Conservation (phyloP, 768 basidiomycete species). For the Pulveroboletus sp. region DNA sequence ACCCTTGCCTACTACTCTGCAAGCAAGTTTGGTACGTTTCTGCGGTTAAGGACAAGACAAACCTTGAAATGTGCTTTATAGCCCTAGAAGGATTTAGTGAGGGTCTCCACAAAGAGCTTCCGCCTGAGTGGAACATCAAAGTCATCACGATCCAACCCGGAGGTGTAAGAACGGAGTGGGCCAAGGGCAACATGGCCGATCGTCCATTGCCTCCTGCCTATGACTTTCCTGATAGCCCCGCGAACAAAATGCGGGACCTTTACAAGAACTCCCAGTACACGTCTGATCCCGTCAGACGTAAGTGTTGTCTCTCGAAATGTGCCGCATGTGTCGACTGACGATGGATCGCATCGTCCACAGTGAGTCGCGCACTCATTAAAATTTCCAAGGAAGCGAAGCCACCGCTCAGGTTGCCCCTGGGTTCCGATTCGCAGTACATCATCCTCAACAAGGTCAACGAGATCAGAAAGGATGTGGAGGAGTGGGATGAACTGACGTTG, state of each 20-base stretch:
- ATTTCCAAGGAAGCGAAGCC: conserved; percentile 19
- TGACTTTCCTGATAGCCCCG: conserved; percentile 12
- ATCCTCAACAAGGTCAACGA: conserved; percentile 15
- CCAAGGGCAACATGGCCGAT: conserved; percentile 18
- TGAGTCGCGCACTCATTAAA: conserved; percentile 13
- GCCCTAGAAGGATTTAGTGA: conserved; percentile 29
- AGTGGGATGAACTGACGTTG: conserved; percentile 10
- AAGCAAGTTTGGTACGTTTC: conserved; percentile 21
- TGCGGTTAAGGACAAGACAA: too few species aligned
- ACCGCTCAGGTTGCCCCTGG: conserved; percentile 20
- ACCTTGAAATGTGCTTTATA: neutral
- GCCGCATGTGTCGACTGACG: neutral
- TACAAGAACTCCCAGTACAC: neutral
- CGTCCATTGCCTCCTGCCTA: conserved; percentile 16
- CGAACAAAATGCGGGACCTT: conserved; percentile 11
- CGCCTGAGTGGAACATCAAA: conserved; percentile 27
- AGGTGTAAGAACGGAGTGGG: conserved; percentile 19
- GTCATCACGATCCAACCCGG: conserved; percentile 21
- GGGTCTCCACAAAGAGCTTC: conserved; percentile 20
- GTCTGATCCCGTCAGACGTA: conserved; percentile 16
- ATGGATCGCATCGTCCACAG: conserved; percentile 1
- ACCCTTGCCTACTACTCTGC: conserved; percentile 20
- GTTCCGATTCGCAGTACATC: conserved; percentile 16
- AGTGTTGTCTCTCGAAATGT: neutral
- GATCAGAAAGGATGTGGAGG: conserved; percentile 14